Evolutionary conservation across 768 basidiomycete species (phyloP), one percentile per base, ranked within the genome.

Genomic region (Thelephora ganbajun): DNA sequence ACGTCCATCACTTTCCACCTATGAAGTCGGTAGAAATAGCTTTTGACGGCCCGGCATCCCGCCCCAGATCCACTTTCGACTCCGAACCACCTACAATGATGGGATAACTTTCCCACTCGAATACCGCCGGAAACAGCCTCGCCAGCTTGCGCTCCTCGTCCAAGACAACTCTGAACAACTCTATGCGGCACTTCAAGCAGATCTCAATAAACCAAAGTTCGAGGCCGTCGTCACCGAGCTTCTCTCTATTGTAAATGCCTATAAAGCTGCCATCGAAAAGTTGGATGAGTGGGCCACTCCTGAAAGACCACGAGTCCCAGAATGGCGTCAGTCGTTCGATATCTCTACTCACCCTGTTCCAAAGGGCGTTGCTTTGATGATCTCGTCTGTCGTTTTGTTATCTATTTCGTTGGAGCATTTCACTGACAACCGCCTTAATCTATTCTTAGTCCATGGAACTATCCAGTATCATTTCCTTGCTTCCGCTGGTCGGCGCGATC

Each of bases 401-500:
- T 43, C 33, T 51, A 4, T 30, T 30, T 30, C 9, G 26, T 30
- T 52, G 42, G 48, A 33, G 50, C 18, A 22, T 35, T 48, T 36
- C 20, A 9, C 16, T 52, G 7, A n/a, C 9, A 16, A 6, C 18
- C 16, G 26, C 26, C 43, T 19, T 35, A 9, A 35, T n/a, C 7
- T n/a, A 9, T 39, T 33, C 30, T 14, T 44, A 80, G 79, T 14
- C 79, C 79, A 2, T 82, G 79, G 78, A 83, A 83, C 55, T 83
- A 76, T 53, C 81, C 81, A 0, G 55, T 30, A 9, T 77, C 45
- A 62, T 75, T 9, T 67, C 56, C 4, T 58, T 83, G 5, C 70
- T 72, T 35, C 81, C 83, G 2, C 62, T 81, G 18, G 67, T 73
- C 44, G 84, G 83, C 3, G 85, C 85, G 1, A 80, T 89, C 44